Conservation (phyloP, 495 filamentous ascomycete genomes). For the Beverwykella pulmonaria region DNA sequence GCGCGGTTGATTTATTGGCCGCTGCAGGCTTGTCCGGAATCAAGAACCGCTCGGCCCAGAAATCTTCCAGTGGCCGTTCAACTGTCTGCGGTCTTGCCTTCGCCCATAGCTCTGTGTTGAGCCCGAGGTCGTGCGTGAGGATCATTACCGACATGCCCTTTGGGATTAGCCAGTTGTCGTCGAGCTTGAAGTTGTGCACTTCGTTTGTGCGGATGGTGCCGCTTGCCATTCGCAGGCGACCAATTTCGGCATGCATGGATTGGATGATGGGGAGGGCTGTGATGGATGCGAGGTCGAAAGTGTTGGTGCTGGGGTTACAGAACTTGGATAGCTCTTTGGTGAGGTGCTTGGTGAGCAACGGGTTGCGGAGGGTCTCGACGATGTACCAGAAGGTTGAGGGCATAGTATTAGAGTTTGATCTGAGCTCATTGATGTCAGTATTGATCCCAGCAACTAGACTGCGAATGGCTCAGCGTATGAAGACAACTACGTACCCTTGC, state of each 20-base stretch:
- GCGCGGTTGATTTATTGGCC: not conserved
- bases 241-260: slow-evolving; percentile 24
- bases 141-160: slow-evolving; percentile 5
- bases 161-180: slow-evolving; percentile 14
- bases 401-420: slow-evolving; percentile 11
- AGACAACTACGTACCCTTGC: slow-evolving; percentile 8
- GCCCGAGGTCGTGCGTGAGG: slow-evolving; percentile 13
- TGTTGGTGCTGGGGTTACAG: not conserved
- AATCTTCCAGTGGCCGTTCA: slow-evolving; percentile 10
- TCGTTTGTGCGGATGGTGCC: not conserved
- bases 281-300: slow-evolving; percentile 6
- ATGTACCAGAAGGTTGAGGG: slow-evolving; percentile 16
- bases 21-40: slow-evolving; percentile 1
- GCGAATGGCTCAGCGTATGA: not conserved
- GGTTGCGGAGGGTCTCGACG: slow-evolving; percentile 12
- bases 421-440: not conserved
- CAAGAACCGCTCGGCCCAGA: slow-evolving; percentile 26
- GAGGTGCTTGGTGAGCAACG: not conserved
- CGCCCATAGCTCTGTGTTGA: slow-evolving; percentile 9
- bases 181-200: slow-evolving; percentile 6
- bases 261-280: slow-evolving; percentile 8
- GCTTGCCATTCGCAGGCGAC: slow-evolving; percentile 2
- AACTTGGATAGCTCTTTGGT: not conserved
- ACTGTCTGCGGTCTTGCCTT: slow-evolving; percentile 11
- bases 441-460: not conserved